Evolutionary conservation across 805 yeast genomes (phyloP).

Genomic region (Blastobotrys mokoenaii): DNA sequence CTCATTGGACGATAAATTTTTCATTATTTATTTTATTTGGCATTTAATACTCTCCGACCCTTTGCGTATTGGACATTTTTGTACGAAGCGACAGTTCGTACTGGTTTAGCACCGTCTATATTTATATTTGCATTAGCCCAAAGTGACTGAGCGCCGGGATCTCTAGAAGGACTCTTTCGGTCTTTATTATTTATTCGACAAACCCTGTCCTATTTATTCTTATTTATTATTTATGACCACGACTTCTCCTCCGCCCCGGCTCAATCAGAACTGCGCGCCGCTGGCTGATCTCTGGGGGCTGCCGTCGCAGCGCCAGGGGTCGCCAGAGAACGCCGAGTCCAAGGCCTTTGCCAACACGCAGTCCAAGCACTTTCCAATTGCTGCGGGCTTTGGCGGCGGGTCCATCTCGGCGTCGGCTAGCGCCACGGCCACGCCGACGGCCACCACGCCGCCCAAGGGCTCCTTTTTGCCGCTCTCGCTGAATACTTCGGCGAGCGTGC

Average conservation of each 20-base stretch:
- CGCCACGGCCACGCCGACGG: not conserved
- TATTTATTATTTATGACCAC: conserved; percentile 3
- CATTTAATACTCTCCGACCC: too few species aligned
- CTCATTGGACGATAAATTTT: not conserved
- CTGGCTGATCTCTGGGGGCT: conserved; percentile 10
- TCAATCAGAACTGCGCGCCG: conserved; percentile 8
- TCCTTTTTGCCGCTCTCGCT: too few species aligned
- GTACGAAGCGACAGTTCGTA: too few species aligned
- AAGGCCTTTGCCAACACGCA: too few species aligned
- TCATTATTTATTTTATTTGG: not conserved
- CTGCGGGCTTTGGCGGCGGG: not conserved
- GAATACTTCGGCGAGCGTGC: too few species aligned
- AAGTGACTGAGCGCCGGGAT: not conserved
- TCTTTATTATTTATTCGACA: not conserved
- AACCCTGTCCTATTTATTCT: not conserved
- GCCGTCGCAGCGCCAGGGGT: conserved; percentile 1
- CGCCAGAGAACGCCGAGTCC: too few species aligned
- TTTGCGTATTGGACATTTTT: too few species aligned
- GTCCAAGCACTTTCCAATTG: conserved; percentile 6
- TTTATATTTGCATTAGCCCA: too few species aligned
- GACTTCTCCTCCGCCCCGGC: conserved; percentile 9
- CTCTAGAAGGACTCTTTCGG: not conserved
- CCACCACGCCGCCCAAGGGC: not conserved
- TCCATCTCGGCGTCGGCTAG: not conserved
- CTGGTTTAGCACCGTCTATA: too few species aligned